These are phyloP conservation scores for Xanthoparmelia taractica DNA, from an alignment of 495 filamentous ascomycete genomes.

Conservation along the genomic window DNA sequence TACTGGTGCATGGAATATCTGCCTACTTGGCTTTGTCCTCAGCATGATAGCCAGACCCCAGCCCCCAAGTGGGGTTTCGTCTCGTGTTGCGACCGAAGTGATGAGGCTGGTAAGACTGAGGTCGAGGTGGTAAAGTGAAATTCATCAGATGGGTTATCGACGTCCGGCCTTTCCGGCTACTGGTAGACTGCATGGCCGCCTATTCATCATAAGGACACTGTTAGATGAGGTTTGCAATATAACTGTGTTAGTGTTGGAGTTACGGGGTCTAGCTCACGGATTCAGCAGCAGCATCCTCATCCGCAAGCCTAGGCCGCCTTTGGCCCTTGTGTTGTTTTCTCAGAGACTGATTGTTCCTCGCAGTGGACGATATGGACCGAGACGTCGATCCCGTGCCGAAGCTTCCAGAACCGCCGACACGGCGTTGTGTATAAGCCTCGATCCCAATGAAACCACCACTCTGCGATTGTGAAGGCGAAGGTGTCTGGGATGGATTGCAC, in stretches of 20 bases:
- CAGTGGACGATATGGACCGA: conserved; percentile 41
- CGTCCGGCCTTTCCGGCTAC: conserved; percentile 82
- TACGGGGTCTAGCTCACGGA: conserved; percentile 54
- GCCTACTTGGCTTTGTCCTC: conserved; percentile 76
- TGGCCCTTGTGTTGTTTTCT: conserved; percentile 67
- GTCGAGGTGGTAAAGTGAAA: conserved; percentile 74
- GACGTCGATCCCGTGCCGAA: conserved; percentile 54
- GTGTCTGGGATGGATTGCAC: conserved; percentile 35
- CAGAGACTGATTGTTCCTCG: conserved; percentile 65
- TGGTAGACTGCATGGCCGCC: conserved; percentile 75
- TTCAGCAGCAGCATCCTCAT: conserved; percentile 81
- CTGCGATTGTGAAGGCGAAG: conserved; percentile 37
- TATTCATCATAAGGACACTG: conserved; percentile 28
- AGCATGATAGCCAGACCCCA: conserved; percentile 86
- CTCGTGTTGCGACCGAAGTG: conserved; percentile 46
- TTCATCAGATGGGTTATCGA: conserved; percentile 96
- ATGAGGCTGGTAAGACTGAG: conserved; percentile 51
- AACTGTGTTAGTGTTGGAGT: conserved; percentile 10
- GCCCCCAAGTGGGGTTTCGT: conserved; percentile 70
- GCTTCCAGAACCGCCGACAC: conserved; percentile 55
- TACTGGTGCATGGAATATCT: neutral
- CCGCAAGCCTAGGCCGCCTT: conserved; percentile 47
- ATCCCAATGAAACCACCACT: conserved; percentile 25
- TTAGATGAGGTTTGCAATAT: conserved; percentile 23
- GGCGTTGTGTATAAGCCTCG: conserved; percentile 53